These are phyloP conservation scores for Pontederia crassipes DNA, from an alignment of 176 grass and related monocot species.

Conservation along the genomic window DNA sequence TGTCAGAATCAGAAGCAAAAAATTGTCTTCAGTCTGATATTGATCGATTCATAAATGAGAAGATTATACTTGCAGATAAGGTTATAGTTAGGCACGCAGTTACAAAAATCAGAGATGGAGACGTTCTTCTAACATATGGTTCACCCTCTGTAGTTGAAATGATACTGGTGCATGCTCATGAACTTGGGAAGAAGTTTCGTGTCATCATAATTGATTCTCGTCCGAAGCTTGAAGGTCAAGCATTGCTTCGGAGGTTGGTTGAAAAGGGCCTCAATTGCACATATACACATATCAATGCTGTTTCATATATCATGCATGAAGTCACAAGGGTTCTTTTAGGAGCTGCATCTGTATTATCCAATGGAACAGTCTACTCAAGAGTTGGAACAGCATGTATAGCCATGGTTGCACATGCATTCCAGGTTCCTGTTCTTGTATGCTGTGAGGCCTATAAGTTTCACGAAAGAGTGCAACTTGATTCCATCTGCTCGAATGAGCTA, in stretches of 20 bases:
- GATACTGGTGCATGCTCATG: constrained; percentile 49
- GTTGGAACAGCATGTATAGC: constrained; percentile 60
- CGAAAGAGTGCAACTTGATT: constrained; percentile 84
- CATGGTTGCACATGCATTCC: constrained; percentile 67
- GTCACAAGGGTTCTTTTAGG: constrained; percentile 70
- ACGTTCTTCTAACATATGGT: constrained; percentile 66
- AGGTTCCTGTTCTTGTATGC: constrained; percentile 62
- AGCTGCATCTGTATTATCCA: constrained; percentile 59
- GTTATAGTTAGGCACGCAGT: constrained; percentile 61
- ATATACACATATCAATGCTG: constrained; percentile 67
- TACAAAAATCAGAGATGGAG: constrained; percentile 61
- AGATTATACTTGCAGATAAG: constrained; percentile 59
- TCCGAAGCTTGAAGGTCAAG: constrained; percentile 58
- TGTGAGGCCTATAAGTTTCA: constrained; percentile 85
- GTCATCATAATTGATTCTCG: constrained; percentile 63
- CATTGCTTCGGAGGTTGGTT: constrained; percentile 40
- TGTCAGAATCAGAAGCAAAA: constrained; percentile 61
- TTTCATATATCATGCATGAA: constrained; percentile 81
- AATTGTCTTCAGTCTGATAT: constrained; percentile 63
- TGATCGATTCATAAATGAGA: constrained; percentile 73
- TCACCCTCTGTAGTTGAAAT: constrained; percentile 71
- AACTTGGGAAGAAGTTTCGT: constrained; percentile 46
- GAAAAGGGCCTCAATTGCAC: constrained; percentile 58
- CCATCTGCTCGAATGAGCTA: constrained; percentile 75
- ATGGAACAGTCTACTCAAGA: constrained; percentile 73